These are phyloP conservation scores for Euphorbia celastroides DNA, from an alignment of 441 rosid species.

Conservation along the genomic window DNA sequence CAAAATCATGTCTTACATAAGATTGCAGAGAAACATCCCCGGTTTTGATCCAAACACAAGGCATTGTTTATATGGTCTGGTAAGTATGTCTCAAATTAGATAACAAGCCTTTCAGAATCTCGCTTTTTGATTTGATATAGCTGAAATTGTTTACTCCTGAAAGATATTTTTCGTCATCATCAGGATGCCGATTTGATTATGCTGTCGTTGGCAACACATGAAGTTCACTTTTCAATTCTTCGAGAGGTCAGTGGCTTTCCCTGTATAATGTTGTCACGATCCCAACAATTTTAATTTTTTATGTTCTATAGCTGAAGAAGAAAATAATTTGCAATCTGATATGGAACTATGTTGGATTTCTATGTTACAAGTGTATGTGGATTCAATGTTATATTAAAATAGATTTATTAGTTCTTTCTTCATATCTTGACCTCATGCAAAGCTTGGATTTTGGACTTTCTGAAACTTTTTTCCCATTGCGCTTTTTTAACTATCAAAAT, in stretches of 20 bases:
- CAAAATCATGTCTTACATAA: constrained; percentile 91
- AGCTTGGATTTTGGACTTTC: not conserved
- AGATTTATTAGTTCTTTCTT: not conserved
- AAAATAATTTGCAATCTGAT: not conserved
- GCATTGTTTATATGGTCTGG: constrained; percentile 93
- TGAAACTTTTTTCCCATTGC: not conserved
- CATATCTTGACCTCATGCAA: not conserved
- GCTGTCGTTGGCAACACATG: constrained; percentile 93
- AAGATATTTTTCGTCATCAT: constrained; percentile 16
- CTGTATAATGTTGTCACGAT: constrained; percentile 9
- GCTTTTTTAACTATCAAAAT: not conserved
- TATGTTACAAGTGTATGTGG: not conserved
- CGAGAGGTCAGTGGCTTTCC: constrained; percentile 68
- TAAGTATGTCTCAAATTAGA: constrained; percentile 29
- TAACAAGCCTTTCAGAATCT: not conserved
- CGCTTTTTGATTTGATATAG: not conserved
- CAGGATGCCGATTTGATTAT: constrained; percentile 99
- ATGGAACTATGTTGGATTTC: not conserved
- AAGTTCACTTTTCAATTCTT: constrained; percentile 92
- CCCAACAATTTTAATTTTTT: constrained; percentile 11
- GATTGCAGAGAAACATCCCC: constrained; percentile 71
- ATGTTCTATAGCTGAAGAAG: not conserved
- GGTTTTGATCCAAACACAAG: constrained; percentile 89
- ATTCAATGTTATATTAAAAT: not conserved
- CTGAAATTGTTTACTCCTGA: not conserved